Conservation (phyloP, 164 flowering plant species). For the Chimonanthus salicifolius region DNA sequence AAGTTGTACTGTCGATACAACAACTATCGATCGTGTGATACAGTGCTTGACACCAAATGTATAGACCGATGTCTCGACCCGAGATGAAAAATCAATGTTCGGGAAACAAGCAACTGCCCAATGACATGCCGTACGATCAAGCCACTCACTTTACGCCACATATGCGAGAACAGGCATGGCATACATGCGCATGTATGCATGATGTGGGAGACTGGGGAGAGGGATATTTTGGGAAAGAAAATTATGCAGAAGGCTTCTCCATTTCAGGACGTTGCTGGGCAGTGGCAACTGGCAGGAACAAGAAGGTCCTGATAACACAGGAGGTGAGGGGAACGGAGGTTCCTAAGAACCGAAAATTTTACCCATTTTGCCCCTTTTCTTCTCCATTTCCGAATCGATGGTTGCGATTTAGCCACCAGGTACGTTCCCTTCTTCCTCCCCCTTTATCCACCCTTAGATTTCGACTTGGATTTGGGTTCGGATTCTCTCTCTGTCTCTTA, state of each 20-base stretch:
- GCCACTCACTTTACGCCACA: neutral
- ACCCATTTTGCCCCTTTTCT: neutral
- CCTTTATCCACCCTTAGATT: no score
- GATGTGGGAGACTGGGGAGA: no score
- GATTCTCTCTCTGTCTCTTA: neutral
- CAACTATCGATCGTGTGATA: no score
- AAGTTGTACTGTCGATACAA: no score
- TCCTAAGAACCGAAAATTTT: neutral
- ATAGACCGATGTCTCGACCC: no score
- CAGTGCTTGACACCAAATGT: no score
- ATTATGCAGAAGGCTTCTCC: neutral
- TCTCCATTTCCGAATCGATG: neutral
- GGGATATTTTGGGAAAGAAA: neutral
- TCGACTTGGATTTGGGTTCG: no score
- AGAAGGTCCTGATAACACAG: no score
- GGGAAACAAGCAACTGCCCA: neutral
- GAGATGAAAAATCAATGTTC: no score
- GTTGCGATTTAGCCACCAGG: neutral
- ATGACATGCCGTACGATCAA: neutral
- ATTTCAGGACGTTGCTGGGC: neutral
- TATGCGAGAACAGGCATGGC: neutral
- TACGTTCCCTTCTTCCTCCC: neutral
- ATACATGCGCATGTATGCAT: neutral
- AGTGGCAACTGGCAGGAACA: neutral
- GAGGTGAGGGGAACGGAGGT: neutral